Conservation (phyloP, 352 stramenopile genomes). For the Globisporangium nodosum region DNA sequence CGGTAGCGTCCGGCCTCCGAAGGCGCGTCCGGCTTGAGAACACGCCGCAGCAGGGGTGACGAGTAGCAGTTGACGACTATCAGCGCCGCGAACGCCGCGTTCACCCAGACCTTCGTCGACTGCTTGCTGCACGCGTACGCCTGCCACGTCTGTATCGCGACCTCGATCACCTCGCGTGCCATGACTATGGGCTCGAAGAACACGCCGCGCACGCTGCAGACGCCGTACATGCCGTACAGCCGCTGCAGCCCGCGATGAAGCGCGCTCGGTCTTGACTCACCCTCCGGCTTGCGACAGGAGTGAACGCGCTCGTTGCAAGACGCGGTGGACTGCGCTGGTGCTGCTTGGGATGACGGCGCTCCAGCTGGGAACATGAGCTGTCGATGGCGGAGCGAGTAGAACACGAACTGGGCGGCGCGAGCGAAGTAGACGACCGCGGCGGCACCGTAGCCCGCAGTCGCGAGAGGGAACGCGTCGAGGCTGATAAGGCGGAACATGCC, state of each 20-base stretch:
- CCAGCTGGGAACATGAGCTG: conserved; percentile 1
- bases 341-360: too few species aligned
- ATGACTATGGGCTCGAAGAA: conserved; percentile 20
- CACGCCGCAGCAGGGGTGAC: conserved; percentile 2
- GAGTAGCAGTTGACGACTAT: conserved; percentile 19
- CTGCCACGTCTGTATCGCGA: conserved; percentile 17
- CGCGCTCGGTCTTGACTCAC: not conserved
- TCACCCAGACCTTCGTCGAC: conserved; percentile 18
- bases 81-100: conserved; percentile 9
- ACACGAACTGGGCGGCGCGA: not conserved
- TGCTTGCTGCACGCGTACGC: conserved; percentile 15
- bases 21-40: not conserved
- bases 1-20: not conserved
- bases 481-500: conserved; percentile 15
- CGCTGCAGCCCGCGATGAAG: not conserved
- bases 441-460: conserved; percentile 6
- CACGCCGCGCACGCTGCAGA: conserved; percentile 10
- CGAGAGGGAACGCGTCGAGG: conserved; percentile 5
- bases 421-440: conserved; percentile 1
- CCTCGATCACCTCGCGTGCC: conserved; percentile 15
- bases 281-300: not conserved
- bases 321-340: not conserved
- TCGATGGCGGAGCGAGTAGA: not conserved
- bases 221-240: not conserved
- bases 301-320: not conserved